Evolutionary conservation across 495 filamentous ascomycete genomes (phyloP).

Genomic region (Haplographium delicatum): DNA sequence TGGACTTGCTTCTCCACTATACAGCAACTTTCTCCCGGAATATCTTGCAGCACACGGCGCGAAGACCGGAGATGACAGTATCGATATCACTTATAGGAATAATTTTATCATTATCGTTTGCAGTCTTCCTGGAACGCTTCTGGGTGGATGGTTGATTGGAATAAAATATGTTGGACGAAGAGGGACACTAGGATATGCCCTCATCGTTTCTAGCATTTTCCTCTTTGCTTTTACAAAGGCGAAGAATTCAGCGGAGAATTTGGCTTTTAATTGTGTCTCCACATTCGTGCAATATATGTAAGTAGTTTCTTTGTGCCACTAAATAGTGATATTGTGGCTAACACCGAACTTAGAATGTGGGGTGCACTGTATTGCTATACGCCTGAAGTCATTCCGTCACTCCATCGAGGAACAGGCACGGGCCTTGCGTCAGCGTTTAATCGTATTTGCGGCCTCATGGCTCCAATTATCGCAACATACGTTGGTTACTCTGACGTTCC

Average conservation of each 20-base stretch:
- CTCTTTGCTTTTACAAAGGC: constrained; percentile 51
- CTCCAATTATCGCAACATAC: constrained; percentile 72
- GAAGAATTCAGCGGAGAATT: constrained; percentile 41
- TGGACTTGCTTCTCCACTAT: constrained; percentile 47
- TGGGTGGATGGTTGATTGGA: constrained; percentile 69
- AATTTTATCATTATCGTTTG: constrained; percentile 68
- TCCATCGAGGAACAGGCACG: constrained; percentile 73
- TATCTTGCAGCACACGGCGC: constrained; percentile 67
- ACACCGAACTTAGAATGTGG: constrained; percentile 49
- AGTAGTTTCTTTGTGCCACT: background rate
- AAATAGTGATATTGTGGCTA: background rate
- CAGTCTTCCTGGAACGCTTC: constrained; percentile 66
- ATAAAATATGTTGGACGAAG: constrained; percentile 65
- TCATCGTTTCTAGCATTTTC: constrained; percentile 66
- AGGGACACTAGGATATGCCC: constrained; percentile 64
- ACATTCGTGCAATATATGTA: constrained; percentile 63
- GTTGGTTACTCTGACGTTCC: constrained; percentile 59
- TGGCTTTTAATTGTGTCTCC: constrained; percentile 69
- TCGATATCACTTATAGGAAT: constrained; percentile 64
- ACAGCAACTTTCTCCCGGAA: constrained; percentile 80
- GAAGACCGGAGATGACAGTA: constrained; percentile 38
- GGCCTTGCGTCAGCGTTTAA: constrained; percentile 71
- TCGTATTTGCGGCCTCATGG: constrained; percentile 65
- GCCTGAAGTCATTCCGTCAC: constrained; percentile 77
- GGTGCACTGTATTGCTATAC: constrained; percentile 85